These are phyloP conservation scores for Aspergillus nidulans DNA, from an alignment of 495 filamentous ascomycete genomes.

Conservation along the genomic window DNA sequence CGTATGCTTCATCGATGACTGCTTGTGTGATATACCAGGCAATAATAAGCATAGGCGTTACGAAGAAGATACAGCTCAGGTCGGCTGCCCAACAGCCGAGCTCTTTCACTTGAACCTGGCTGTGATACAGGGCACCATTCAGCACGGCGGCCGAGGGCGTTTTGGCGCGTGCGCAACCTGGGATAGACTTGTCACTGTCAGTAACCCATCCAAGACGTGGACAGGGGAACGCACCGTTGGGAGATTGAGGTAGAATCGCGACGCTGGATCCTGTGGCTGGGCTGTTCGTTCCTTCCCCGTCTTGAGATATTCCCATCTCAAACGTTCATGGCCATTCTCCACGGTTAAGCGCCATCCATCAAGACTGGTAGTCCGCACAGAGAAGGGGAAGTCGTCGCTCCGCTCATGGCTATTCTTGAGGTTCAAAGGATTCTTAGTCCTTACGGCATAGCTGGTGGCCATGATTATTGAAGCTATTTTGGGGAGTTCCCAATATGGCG, in stretches of 20 bases:
- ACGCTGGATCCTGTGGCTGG: background rate
- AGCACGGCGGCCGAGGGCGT: background rate
- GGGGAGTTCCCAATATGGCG: background rate
- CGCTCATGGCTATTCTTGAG: background rate
- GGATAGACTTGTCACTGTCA: background rate
- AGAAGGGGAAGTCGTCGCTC: too few relatives aligned
- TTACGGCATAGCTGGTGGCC: background rate
- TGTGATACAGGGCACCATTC: background rate
- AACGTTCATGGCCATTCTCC: background rate
- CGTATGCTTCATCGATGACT: conserved; percentile 3
- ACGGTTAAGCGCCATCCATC: background rate
- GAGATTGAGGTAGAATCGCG: background rate
- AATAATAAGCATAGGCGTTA: conserved; percentile 4
- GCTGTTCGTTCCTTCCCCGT: background rate
- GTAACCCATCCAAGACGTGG: background rate
- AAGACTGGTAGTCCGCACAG: background rate
- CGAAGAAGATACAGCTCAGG: background rate
- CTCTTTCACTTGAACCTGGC: background rate
- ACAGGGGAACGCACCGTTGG: background rate
- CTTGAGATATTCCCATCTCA: background rate
- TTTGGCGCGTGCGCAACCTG: background rate
- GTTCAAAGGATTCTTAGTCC: background rate
- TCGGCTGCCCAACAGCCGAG: background rate
- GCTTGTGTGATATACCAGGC: conserved; percentile 13
- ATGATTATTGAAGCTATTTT: background rate